Evolutionary conservation across 768 basidiomycete species (phyloP), one percentile per base, ranked within the genome.

Genomic region (Stropharia rugosoannulata): DNA sequence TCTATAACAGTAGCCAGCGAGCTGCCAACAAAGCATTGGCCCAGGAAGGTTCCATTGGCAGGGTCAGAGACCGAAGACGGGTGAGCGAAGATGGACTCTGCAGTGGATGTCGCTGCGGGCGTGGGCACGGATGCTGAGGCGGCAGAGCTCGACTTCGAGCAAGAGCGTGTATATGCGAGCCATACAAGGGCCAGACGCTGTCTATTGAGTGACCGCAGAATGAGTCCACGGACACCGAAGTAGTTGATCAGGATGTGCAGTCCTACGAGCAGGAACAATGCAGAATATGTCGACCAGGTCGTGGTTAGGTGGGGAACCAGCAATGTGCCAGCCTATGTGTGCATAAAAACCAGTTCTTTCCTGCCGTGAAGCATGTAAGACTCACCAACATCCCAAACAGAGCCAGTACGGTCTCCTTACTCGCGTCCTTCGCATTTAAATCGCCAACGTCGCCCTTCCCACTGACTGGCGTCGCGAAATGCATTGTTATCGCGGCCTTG

Each of bases 401-500:
- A 1, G 83, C 83, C 2, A 90, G 70, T 0, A 88, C 81, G 0
- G 87, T 89, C 68, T 89, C 86, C 58, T 85, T 85, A 66, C 86
- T 88, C 0, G 83, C 77, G 56, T 86, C 86, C 63, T 90, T 90
- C 1, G 86, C 87, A 55, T 83, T 87, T 40, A 89, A 70, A 60
- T 89, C 87, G 1, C 87, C 86, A 11, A 89, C 73, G 59, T 89
- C 87, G 4, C 86, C 86, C 40, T 74, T 75, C 0, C 80, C 79
- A 9, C 57, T 64, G 12, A 73, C 49, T 1, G 84, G 79, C 4
- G 77, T 79, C 0, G 85, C 80, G 60, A 89, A 86, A 62, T 89
- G 87, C 51, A 86, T 69, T 0, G 85, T 80, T 15, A 90, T 76
- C 2, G 87, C 85, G 1, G 86, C 81, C 65, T 87, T 89, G 3